These are phyloP conservation scores for Cutaneotrichosporon sp. DNA, from an alignment of 1,284 basidiomycete genomes.

Conservation along the genomic window DNA sequence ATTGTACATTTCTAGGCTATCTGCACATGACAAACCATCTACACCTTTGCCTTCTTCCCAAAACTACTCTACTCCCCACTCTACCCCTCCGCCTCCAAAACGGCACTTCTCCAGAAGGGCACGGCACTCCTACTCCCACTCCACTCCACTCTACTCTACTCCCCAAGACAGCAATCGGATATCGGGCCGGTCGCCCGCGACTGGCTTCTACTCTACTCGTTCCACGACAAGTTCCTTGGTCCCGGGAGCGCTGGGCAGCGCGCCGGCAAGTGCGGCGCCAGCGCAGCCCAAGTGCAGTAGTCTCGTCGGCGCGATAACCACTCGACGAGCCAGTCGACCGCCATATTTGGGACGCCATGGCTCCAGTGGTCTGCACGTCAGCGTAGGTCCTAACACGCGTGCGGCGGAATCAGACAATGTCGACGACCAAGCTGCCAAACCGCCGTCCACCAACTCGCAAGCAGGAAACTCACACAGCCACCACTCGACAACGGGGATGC, in stretches of 20 bases:
- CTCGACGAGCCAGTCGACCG: slow-evolving; percentile 38
- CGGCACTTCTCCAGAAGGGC: too few species aligned
- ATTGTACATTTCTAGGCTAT: slow-evolving; percentile 1
- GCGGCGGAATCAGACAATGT: too few species aligned
- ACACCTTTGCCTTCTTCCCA: neutral
- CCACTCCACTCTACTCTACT: too few species aligned
- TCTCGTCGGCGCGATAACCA: slow-evolving; percentile 25
- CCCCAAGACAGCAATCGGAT: neutral
- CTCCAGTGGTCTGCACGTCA: slow-evolving; percentile 31
- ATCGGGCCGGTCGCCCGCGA: neutral
- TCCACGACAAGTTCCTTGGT: slow-evolving; percentile 5
- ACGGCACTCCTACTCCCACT: too few species aligned
- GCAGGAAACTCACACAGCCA: slow-evolving; percentile 51
- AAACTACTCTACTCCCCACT: neutral
- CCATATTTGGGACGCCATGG: slow-evolving; percentile 24
- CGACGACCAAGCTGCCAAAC: too few species aligned
- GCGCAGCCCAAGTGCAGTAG: slow-evolving; percentile 40
- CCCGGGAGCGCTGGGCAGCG: slow-evolving; percentile 34
- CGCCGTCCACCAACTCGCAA: too few species aligned
- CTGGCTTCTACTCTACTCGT: neutral
- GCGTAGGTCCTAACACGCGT: neutral
- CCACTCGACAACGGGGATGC: slow-evolving; percentile 57
- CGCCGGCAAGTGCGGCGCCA: slow-evolving; percentile 24
- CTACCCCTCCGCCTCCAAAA: too few species aligned
- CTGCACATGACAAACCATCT: neutral